A percentile compares a stretch with the other conserved stretches of the same genome.
phyloP scores from a whole-genome alignment of 805 yeast species.

The Wickerhamomyces alni region DNA sequence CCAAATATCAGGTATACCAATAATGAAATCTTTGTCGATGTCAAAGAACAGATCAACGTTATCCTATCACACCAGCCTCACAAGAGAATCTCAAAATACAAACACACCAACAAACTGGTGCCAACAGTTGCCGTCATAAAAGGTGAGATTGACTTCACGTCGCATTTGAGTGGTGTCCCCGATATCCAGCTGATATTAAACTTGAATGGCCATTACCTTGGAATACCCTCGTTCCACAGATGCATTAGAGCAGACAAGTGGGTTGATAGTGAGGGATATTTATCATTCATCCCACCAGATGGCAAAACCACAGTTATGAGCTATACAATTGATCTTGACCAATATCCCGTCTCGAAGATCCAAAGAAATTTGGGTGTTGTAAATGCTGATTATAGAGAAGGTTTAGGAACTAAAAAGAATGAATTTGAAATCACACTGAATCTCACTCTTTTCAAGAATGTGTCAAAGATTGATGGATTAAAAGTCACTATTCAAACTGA shows the following conservation, averaged over 20 bases:
- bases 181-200: conserved; percentile 53
- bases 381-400: conserved; percentile 24
- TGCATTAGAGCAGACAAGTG: conserved; percentile 56
- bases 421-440: conserved; percentile 32
- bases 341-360: conserved; percentile 10
- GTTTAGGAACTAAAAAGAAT: conserved; percentile 29
- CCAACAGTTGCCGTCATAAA: conserved; percentile 49
- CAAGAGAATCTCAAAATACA: conserved; percentile 17
- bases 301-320: conserved; percentile 60
- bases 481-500: conserved; percentile 31
- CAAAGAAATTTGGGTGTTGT: conserved; percentile 23
- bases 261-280: conserved; percentile 36
- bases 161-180: conserved; percentile 77
- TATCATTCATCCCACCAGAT: conserved; percentile 85
- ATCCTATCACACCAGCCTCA: conserved; percentile 32
- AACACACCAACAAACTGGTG: conserved; percentile 15
- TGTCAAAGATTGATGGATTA: conserved; percentile 43
- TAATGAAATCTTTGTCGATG: conserved; percentile 83
- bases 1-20: conserved; percentile 63
- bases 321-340: conserved; percentile 52
- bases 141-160: conserved; percentile 59
- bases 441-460: conserved; percentile 33
- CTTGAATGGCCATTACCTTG: conserved; percentile 40
- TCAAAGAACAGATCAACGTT: conserved; percentile 59
- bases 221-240: conserved; percentile 61